A percentile compares a stretch with the other conserved stretches of the same genome.
Conservation (phyloP, 129 eudicot genomes). For the Cynara cardunculus region DNA sequence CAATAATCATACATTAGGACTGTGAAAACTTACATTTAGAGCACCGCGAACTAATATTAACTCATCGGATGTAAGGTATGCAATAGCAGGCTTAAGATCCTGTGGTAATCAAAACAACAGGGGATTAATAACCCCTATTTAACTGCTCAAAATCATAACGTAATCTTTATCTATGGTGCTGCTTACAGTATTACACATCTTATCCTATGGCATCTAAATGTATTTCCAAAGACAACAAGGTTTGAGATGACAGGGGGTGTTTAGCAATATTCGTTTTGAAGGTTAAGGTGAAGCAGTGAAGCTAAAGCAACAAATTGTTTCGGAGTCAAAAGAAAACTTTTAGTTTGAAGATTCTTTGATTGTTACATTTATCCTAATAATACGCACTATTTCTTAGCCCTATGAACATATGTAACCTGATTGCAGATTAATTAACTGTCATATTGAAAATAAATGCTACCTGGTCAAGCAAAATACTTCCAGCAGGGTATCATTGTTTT, state of each 20-base stretch:
- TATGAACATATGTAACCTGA: too few species aligned
- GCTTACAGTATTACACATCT: conserved; percentile 5
- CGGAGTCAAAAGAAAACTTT: background rate
- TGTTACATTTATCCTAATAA: background rate
- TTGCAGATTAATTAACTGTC: background rate
- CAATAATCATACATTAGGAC: conserved; percentile 2
- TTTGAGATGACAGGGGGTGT: background rate
- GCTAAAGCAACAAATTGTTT: background rate
- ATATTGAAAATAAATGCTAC: background rate
- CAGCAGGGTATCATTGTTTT: background rate
- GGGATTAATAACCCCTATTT: background rate
- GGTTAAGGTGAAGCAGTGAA: background rate
- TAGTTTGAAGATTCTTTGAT: background rate
- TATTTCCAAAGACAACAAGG: background rate
- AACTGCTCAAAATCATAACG: background rate
- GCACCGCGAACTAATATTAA: conserved; percentile 66
- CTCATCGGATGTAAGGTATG: conserved; percentile 76
- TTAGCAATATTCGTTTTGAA: background rate
- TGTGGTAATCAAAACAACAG: conserved; percentile 35
- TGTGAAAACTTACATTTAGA: conserved; percentile 56
- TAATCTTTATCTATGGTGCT: background rate
- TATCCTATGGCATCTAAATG: conserved; percentile 8
- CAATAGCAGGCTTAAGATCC: conserved; percentile 86
- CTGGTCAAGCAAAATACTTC: background rate
- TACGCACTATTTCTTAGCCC: background rate